These are phyloP conservation scores for Tulasnella sp. DNA, from an alignment of 768 basidiomycete genomes.

Conservation along the genomic window DNA sequence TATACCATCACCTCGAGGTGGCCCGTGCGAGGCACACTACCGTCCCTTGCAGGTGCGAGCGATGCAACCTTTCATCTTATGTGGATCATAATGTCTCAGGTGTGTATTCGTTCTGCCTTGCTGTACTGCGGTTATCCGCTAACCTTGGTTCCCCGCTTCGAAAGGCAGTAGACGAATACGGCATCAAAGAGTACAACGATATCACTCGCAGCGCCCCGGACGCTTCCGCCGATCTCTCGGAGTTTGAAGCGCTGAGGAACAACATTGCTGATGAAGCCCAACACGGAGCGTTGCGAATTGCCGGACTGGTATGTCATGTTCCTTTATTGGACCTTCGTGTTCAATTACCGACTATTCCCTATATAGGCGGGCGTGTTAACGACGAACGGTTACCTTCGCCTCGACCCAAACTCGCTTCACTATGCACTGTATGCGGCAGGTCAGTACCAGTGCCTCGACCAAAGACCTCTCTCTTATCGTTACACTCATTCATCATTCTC, in stretches of 20 bases:
- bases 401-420: slow-evolving; percentile 83
- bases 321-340: background rate
- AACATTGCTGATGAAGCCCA: slow-evolving; percentile 71
- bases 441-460: too few relatives aligned
- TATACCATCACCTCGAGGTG: background rate
- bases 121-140: background rate
- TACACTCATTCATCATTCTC: slow-evolving; percentile 1
- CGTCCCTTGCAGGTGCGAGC: slow-evolving; percentile 48
- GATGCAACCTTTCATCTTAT: slow-evolving; percentile 86
- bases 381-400: slow-evolving; percentile 73
- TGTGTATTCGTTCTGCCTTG: background rate
- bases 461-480: background rate
- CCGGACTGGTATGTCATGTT: slow-evolving; percentile 57
- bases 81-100: slow-evolving; percentile 32
- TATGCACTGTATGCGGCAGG: slow-evolving; percentile 79
- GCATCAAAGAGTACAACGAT: slow-evolving; percentile 60
- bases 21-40: background rate
- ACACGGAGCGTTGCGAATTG: slow-evolving; percentile 75
- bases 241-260: slow-evolving; percentile 49
- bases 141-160: slow-evolving; percentile 54
- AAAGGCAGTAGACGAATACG: slow-evolving; percentile 73
- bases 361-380: slow-evolving; percentile 65
- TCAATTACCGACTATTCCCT: background rate
- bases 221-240: slow-evolving; percentile 30
- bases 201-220: slow-evolving; percentile 29